Base-by-base conservation (phyloP, 768 basidiomycete species). In the Dentipellis fragilis region DNA sequence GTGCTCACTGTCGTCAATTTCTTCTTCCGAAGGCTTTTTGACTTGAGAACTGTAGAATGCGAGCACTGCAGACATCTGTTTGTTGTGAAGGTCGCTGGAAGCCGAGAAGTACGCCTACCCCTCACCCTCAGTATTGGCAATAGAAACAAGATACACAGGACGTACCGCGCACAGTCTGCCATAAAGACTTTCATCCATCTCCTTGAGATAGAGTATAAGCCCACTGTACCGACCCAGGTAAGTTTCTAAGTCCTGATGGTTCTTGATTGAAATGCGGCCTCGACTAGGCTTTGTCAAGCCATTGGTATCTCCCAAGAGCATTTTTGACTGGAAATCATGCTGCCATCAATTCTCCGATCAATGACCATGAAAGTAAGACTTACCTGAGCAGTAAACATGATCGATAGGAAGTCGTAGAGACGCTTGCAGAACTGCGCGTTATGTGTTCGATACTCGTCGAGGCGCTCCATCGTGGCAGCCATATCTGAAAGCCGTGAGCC, bases 401-500 rank as follows among this genome's bases (percentile, higher is more conserved):
- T 89, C 11, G 85, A 81, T 39, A 97, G 72, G 69, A 89, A 97
- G 64, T 97, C 95, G 50, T 85, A 76, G 42, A 97, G 68, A 22
- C 95, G 80, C 67, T 94, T 94, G 74, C 91, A 93, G 71, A 98
- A 98, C 65, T 97, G 94, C 4, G 76, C 68, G 59, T 95, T 95
- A 66, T 93, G 82, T 2, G 88, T 92, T 57, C 81, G 79, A 66
- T 98, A 98, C 68, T 97, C 95, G 58, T 85, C 82, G 58, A 96
- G 72, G 23, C 93, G 76, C 69, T 93, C 93, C 80, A 94, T 94
- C 0, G 93, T 93, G 7, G 93, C 93, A n/a, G 93, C 92, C 85
- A 97, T 95, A 64, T 95, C 95, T 85, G 62, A 51, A 12, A 45
- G 4, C 16, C 49, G 35, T 16, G 9, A 38, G 14, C 6, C 39